Base-by-base conservation (phyloP, 495 filamentous ascomycete species). In the Staphylotrichum tortipilum region DNA sequence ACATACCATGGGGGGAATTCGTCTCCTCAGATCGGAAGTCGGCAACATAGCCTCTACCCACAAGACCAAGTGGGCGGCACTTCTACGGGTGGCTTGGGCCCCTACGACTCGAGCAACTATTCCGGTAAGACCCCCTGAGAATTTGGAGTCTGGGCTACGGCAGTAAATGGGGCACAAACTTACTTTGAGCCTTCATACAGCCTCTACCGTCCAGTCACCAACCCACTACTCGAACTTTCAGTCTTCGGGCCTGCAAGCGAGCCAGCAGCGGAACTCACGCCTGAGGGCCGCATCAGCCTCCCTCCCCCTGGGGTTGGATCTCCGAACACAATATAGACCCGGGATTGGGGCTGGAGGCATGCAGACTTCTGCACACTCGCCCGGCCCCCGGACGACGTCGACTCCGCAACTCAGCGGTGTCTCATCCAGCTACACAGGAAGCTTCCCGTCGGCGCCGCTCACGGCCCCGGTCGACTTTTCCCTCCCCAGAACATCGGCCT, bases 391-490 rank as follows among this genome's bases (percentile, higher is more conserved):
- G 45, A 59, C 67, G 11, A 30, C 64, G 8, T 61, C 68, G n/a
- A 63, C 67, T 10, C 37, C 68, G 0, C 71, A 74, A 15, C 62
- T 72, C 29, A 64, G 67, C 14, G 52, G 50, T 10, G 59, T 69
- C 48, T 69, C 70, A 29, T 65, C 72, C 30, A 59, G 57, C 57
- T 71, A 78, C 62, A 70, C 75, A 29, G 63, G 66, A 29, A 68
- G 75, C 48, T 79, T 76, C 50, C 71, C 73, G 3, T 73, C 73
- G 11, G 74, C 76, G 12, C 77, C 77, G 3, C 61, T 80, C 3
- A 69, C 73, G 6, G 75, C 75, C 12, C 74, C 77, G 1, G 69
- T 73, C 49, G 74, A 78, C 50, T 79, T 76, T 48, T 67, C 72
- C 12, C 63, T 79, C 10, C 69, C 75, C 7, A 62, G 74, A 23